Evolutionary conservation across 176 grass and related monocot genomes (phyloP).

Genomic region (Triticum turgidum): DNA sequence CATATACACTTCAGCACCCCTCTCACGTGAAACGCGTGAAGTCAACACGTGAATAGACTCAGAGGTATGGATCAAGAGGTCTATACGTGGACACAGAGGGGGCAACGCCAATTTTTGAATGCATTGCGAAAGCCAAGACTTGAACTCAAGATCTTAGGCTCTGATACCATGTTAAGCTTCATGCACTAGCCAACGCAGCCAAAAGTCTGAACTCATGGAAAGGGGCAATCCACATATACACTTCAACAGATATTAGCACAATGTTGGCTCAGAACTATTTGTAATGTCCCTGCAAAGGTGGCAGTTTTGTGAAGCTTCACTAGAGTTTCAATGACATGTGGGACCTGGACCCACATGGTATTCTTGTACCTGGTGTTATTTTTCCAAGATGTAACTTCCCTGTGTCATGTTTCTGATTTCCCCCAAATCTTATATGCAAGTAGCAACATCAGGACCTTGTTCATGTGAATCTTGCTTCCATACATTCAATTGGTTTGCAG

Average conservation of each 20-base stretch:
- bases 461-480: constrained; percentile 15
- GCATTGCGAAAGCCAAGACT: too few species aligned
- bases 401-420: background rate
- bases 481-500: constrained; percentile 6
- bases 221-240: too few species aligned
- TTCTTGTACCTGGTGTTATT: background rate
- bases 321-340: background rate
- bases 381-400: background rate
- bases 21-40: too few species aligned
- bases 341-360: background rate
- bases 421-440: background rate
- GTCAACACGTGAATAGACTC: too few species aligned
- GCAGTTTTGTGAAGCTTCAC: background rate
- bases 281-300: background rate
- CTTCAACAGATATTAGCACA: background rate
- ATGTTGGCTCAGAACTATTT: background rate
- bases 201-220: too few species aligned
- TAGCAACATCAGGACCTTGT: background rate
- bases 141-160: too few species aligned
- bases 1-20: too few species aligned
- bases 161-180: too few species aligned
- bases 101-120: too few species aligned
- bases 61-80: too few species aligned
- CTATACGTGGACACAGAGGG: too few species aligned
- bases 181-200: too few species aligned